Conservation (phyloP, 2,329 filamentous ascomycete species). For the Paecilomyces fulvus region DNA sequence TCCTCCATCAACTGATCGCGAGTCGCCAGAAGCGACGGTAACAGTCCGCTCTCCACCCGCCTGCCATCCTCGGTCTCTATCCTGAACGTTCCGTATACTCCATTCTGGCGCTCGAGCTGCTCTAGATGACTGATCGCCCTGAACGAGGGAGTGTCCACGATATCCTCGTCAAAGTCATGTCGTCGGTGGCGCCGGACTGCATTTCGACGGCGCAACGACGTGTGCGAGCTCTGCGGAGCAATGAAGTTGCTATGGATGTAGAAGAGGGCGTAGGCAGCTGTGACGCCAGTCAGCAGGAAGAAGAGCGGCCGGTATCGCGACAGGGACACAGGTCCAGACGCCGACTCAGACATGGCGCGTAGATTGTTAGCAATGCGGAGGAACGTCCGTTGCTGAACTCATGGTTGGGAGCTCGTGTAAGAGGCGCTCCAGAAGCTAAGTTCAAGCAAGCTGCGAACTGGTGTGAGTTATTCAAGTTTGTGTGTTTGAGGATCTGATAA, state of each 20-base stretch:
- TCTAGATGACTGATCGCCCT: slow-evolving; percentile 32
- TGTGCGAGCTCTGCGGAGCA: slow-evolving; percentile 14
- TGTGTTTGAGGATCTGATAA: background rate
- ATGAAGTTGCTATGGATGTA: slow-evolving; percentile 29
- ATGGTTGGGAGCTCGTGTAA: background rate
- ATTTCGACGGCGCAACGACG: slow-evolving; percentile 30
- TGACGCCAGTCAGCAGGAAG: slow-evolving; percentile 34
- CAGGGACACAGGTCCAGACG: slow-evolving; percentile 22
- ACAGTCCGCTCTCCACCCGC: slow-evolving; percentile 32
- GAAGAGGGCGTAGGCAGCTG: slow-evolving; percentile 33
- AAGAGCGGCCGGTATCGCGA: slow-evolving; percentile 33
- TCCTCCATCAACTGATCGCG: slow-evolving; percentile 35
- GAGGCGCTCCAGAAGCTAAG: background rate
- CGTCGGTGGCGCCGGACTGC: slow-evolving; percentile 30
- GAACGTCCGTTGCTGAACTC: background rate
- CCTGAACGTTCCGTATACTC: slow-evolving; percentile 35
- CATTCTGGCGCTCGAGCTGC: slow-evolving; percentile 31
- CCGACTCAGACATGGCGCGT: slow-evolving; percentile 23
- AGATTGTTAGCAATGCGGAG: background rate
- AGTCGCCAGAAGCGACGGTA: slow-evolving; percentile 35
- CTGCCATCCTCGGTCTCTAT: slow-evolving; percentile 35
- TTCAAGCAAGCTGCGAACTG: background rate
- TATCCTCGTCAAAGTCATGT: slow-evolving; percentile 16
- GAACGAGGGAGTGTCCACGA: slow-evolving; percentile 25
- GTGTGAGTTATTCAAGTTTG: background rate